Evolutionary conservation across 2,329 filamentous ascomycete genomes (phyloP), one percentile per base, ranked within the genome.

Genomic region (Hypoxylon sp.): DNA sequence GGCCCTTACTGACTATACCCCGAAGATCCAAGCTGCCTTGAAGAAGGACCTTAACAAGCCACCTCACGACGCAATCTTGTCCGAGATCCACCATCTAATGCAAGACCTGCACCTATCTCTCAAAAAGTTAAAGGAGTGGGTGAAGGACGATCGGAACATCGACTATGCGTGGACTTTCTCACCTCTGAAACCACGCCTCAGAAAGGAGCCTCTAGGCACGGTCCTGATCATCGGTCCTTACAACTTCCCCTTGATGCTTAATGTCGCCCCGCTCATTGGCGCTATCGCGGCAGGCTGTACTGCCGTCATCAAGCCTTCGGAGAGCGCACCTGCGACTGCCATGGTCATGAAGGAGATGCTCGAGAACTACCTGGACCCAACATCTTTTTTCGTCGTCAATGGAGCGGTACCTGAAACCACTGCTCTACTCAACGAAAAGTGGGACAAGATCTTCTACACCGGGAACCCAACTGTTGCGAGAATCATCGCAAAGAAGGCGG

Each of bases 361-460:
- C 52, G 87, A 91, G 76, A 85, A 88, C 43, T 87, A 87, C 41
- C 89, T 99, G 58, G 96, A 98, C 78, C 87, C 89, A 1, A 87
- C 89, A 14, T 90, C 90, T 73, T 98, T 93, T 80, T 82, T 84
- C 36, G 87, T 93, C 64, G 84, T 98, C 72, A 96, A 98, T 78
- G 96, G 96, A 66, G 90, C 84, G 28, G 82, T 97, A 19, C 85
- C 90, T 3, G 93, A 97, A 84, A 94, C 92, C 3, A 93, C 92
- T 49, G 90, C 89, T 11, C 82, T 98, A 48, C 86, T 99, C 34
- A 89, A 95, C 63, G 89, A 94, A 82, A 95, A 95, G 80, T 99
- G 94, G 91, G 94, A 97, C 82, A 98, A 98, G 87, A 97, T 99
- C 76, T 94, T 96, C 84, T 99, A 97, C 83, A 99, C 96, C 0